These are phyloP conservation scores for Cruciata laevipes DNA, from an alignment of 257 asterid species.

Conservation along the genomic window DNA sequence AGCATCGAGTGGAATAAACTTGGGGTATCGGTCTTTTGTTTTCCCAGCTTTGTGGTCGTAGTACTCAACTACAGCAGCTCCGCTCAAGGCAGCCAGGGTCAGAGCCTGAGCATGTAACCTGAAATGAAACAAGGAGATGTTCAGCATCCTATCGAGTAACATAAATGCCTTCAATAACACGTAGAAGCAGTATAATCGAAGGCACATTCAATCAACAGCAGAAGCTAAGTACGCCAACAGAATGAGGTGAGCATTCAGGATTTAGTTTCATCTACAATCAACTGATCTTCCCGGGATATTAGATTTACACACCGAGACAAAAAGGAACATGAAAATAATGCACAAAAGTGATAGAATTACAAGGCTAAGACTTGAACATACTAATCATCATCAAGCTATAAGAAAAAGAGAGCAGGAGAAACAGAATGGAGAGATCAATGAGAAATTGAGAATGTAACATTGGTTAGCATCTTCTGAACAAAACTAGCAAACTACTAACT, in stretches of 20 bases:
- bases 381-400: background rate
- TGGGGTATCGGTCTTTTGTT: conserved; percentile 59
- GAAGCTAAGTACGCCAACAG: background rate
- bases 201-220: background rate
- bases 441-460: background rate
- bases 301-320: background rate
- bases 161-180: background rate
- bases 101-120: conserved; percentile 96
- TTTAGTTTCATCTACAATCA: background rate
- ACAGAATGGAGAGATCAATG: background rate
- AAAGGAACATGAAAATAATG: background rate
- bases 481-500: background rate
- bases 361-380: background rate
- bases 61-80: conserved; percentile 75
- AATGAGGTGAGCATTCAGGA: background rate
- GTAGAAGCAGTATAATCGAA: background rate
- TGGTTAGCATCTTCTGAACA: background rate
- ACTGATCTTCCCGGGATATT: background rate
- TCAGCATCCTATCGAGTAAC: background rate
- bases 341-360: background rate
- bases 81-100: conserved; percentile 79
- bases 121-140: conserved; percentile 1
- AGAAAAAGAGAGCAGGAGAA: background rate
- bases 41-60: conserved; percentile 71
- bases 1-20: conserved; percentile 35